Evolutionary conservation across 75 land plant species (phyloP).

Genomic region (Pseudotsuga menziesii): DNA sequence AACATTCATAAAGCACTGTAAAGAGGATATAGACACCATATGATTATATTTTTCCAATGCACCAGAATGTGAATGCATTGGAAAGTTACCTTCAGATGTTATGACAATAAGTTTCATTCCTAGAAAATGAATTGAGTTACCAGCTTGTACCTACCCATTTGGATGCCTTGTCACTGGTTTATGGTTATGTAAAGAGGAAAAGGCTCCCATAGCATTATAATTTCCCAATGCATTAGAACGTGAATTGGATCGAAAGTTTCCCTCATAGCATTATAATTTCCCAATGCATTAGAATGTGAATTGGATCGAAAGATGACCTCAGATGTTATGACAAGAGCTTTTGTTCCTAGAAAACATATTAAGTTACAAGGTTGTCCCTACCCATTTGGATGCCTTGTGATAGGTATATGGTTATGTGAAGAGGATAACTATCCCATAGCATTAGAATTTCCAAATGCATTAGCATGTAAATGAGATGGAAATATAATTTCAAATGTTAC

Average conservation of each 20-base stretch:
- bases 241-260: no score
- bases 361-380: not conserved
- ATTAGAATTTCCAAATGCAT: slow-evolving; percentile 3
- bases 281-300: not conserved
- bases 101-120: not conserved
- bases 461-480: slow-evolving; percentile 7
- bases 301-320: not conserved
- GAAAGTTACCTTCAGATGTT: slow-evolving; percentile 1
- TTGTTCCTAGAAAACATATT: not conserved
- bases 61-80: slow-evolving; percentile 2
- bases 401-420: not conserved
- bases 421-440: not conserved
- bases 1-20: not conserved
- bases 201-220: not conserved
- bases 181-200: not conserved
- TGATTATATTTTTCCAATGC: not conserved
- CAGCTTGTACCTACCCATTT: not conserved
- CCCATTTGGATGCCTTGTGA: not conserved
- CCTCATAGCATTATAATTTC: not conserved
- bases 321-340: not conserved
- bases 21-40: not conserved
- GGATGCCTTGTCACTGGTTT: not conserved
- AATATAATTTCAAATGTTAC: not conserved
- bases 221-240: no score
- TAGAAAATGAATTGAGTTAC: not conserved